Percentiles rank a stretch among this genome's conserved stretches.
These are phyloP conservation scores for Phytophthora cajani DNA, from an alignment of 352 stramenopile species.

Conservation along the genomic window DNA sequence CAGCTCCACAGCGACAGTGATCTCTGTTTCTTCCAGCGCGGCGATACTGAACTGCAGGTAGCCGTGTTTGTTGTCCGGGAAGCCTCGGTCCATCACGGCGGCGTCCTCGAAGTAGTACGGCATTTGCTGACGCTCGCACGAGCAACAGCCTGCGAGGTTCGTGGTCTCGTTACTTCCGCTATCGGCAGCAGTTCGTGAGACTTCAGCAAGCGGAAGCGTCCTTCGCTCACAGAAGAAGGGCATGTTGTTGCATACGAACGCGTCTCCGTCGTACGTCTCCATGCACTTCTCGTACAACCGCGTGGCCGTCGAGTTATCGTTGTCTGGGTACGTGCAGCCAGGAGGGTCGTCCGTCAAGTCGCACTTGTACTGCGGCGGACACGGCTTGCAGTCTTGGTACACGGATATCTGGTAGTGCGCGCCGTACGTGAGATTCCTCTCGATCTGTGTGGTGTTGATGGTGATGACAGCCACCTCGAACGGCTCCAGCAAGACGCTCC, in stretches of 20 bases:
- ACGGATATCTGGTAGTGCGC: slow-evolving; percentile 95
- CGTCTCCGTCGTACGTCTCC: slow-evolving; percentile 41
- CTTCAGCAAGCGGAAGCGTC: slow-evolving; percentile 31
- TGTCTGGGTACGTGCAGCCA: slow-evolving; percentile 72
- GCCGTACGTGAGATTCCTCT: slow-evolving; percentile 95
- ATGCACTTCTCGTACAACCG: slow-evolving; percentile 62
- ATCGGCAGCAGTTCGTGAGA: slow-evolving; percentile 19
- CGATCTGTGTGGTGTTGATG: slow-evolving; percentile 91
- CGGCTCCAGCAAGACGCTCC: slow-evolving; percentile 79
- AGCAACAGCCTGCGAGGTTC: slow-evolving; percentile 75
- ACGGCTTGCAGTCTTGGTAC: slow-evolving; percentile 96
- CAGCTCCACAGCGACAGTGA: slow-evolving; percentile 94
- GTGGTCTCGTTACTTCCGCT: slow-evolving; percentile 33
- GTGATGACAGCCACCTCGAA: slow-evolving; percentile 94
- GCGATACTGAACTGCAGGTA: slow-evolving; percentile 92
- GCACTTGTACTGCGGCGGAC: slow-evolving; percentile 93
- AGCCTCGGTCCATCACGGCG: slow-evolving; percentile 66
- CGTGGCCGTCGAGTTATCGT: slow-evolving; percentile 50
- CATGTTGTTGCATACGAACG: slow-evolving; percentile 60
- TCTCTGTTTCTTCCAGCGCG: slow-evolving; percentile 77
- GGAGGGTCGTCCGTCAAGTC: slow-evolving; percentile 47
- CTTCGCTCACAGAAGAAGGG: slow-evolving; percentile 69
- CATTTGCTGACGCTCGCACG: slow-evolving; percentile 88
- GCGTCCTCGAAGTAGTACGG: slow-evolving; percentile 90
- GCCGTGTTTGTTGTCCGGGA: slow-evolving; percentile 95